Base-by-base conservation (phyloP, 441 rosid genomes). In the Populus tomentosa region DNA sequence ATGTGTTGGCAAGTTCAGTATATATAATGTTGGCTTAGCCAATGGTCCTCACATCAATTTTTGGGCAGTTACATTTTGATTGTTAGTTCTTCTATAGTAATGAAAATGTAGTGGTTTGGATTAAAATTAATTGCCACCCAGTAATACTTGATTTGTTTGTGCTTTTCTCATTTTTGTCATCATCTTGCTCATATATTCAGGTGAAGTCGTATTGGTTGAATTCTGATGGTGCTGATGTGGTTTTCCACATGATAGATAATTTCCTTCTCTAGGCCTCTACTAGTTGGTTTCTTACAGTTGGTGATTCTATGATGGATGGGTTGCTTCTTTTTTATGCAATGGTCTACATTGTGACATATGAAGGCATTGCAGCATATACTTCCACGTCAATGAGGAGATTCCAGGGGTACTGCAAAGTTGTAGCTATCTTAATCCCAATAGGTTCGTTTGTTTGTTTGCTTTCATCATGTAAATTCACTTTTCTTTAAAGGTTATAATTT, bases 171-270 rank as follows among this genome's bases (percentile, higher is more conserved):
- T 74, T 62, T 67, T 13, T 35, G 64, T 74, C 23, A 69, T 79
- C 46, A 78, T 64, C 72, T 28, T 53, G 10, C 24, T 67, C 66
- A 72, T 69, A 75, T 76, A 59, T 82, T 77, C 89, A 94, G 98
- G 98, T 92, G 79, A 92, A 88, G 88, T 88, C 82, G 81, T 89
- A 92, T 85, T 92, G 97, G 97, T 78, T 28, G 80, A 89, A 91
- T 85, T 94, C 97, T 18, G 93, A 94, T 85, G 97, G 98, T 28
- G 91, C 90, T 0, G 97, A 94, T 84, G 98, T 94, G 79, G 93
- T 92, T 33, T 91, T 80, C 80, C 97, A 94, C 79, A 91, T 94
- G 92, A 92, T 94, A 75, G 97, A 94, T 80, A 88, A 91, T 85
- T 94, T 94, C 78, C 88, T 87, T 83, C 87, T 90, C 56, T 92